Evolutionary conservation across 2,329 filamentous ascomycete genomes (phyloP), one percentile per base, ranked within the genome.

Genomic region (Colletotrichum cereale): DNA sequence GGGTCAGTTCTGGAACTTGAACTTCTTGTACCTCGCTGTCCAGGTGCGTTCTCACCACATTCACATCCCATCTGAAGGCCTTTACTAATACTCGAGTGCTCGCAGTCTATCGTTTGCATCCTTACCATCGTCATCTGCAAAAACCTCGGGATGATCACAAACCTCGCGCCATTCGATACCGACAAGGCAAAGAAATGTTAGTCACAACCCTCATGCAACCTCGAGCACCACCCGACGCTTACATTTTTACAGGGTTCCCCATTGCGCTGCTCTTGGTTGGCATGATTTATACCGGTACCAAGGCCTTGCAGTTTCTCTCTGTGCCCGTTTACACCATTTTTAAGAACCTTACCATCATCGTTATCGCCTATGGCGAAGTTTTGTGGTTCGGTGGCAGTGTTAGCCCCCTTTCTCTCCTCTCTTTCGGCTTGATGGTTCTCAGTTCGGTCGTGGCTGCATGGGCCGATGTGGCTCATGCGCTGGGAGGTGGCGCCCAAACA

Each of bases 241-340:
- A 79, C 74, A 44, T 52, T 1, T n/a, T 65, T 16, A 24, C 77
- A 97, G 94, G 95, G 96, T 97, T 98, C 79, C 96, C 96, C 60
- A 94, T 99, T 78, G 97, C 96, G 69, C 86, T 98, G 66, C 93
- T 98, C 73, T 91, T 99, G 75, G 96, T 98, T 79, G 95, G 95
- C 80, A 99, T 98, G 96, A 98, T 99, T 83, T 99, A 98, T 85
- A 98, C 96, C 66, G 92, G 94, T 78, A 96, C 94, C 78, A 98
- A 98, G 86, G 95, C 96, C 26, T 90, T 99, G 56, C 95, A 98
- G 84, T 98, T 92, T 84, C 92, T 99, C 73, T 98, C 95, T 40
- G 97, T 99, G 67, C 96, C 96, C 31, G 96, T 99, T 34, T 99
- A 99, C 85, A 99, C 96, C 67, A 99, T 99, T 81, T 99, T 99